These are phyloP conservation scores for Solanum lignicaule DNA, from an alignment of 257 asterid genomes.

Conservation along the genomic window DNA sequence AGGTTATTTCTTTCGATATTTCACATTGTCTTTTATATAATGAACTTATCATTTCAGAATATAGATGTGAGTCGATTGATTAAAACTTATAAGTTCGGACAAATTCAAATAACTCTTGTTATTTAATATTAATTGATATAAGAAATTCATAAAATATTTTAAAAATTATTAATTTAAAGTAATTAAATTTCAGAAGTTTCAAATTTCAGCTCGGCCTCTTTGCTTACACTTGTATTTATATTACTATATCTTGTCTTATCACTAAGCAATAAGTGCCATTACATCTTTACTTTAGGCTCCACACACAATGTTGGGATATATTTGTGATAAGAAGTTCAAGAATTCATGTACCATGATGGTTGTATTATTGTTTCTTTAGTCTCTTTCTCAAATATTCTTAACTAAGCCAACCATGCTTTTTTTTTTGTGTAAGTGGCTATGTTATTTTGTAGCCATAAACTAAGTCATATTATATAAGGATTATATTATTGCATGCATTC, in stretches of 20 bases:
- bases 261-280: neutral
- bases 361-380: neutral
- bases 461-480: neutral
- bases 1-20: neutral
- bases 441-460: neutral
- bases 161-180: neutral
- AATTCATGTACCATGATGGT: neutral
- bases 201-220: neutral
- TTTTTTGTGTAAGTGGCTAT: neutral
- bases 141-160: neutral
- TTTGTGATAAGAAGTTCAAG: neutral
- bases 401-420: neutral
- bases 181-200: neutral
- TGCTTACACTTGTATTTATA: neutral
- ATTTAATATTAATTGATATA: neutral
- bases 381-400: neutral
- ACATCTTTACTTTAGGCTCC: neutral
- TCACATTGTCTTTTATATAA: neutral
- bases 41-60: neutral
- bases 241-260: neutral
- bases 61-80: accelerated
- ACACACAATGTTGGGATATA: neutral
- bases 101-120: neutral
- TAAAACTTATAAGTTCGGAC: neutral
- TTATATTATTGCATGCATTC: neutral